Conservation (phyloP, 768 basidiomycete genomes). For the Amanita brunnescens region DNA sequence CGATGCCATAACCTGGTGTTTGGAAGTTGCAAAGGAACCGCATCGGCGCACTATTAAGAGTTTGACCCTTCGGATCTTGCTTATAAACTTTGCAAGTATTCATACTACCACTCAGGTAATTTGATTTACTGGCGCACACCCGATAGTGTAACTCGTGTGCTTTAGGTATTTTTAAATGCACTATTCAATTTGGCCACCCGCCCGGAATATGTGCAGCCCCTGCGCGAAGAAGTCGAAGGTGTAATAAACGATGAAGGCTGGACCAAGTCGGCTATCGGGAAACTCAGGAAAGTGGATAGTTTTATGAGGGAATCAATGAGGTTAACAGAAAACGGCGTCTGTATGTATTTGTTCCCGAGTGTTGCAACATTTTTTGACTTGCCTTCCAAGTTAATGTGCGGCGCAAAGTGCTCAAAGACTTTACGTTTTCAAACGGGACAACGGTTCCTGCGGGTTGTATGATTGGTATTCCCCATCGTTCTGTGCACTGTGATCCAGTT, state of each 20-base stretch:
- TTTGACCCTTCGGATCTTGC: constrained; percentile 27
- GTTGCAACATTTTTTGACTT: not conserved
- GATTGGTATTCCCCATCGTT: constrained; percentile 11
- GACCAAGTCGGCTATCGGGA: constrained; percentile 24
- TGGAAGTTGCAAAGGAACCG: constrained; percentile 24
- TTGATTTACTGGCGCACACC: not conserved
- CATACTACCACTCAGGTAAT: constrained; percentile 34
- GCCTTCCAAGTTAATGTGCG: constrained; percentile 14
- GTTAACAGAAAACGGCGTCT: constrained; percentile 14
- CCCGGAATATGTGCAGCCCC: constrained; percentile 21
- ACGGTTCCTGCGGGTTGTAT: constrained; percentile 19
- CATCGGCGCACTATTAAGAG: constrained; percentile 15
- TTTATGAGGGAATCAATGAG: constrained; percentile 33
- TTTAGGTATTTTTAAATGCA: constrained; percentile 27
- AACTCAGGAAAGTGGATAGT: constrained; percentile 37
- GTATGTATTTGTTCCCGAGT: constrained; percentile 11
- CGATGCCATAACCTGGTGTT: constrained; percentile 39
- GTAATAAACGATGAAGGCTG: constrained; percentile 29
- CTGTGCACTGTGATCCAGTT: constrained; percentile 6
- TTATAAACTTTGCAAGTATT: constrained; percentile 33
- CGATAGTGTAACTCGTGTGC: not conserved
- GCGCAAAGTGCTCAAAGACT: constrained; percentile 28
- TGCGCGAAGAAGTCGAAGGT: constrained; percentile 36
- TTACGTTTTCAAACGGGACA: constrained; percentile 24
- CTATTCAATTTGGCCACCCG: constrained; percentile 27